Evolutionary conservation across 129 eudicot species (phyloP).

Genomic region (Sambucus nigra): DNA sequence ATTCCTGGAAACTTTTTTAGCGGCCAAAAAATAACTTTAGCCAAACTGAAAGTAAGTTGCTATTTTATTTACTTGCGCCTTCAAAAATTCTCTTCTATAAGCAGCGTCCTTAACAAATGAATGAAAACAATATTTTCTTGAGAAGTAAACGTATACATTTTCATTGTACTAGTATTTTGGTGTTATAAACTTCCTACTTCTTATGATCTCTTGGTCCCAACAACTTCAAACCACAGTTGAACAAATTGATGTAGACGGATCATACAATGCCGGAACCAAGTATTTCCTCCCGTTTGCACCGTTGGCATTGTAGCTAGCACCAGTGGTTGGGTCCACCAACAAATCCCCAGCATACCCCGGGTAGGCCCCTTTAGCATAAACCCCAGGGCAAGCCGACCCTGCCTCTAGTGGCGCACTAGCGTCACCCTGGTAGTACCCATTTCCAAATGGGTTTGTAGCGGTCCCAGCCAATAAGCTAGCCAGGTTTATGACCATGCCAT

Average conservation of each 20-base stretch:
- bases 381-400: conserved; percentile 60
- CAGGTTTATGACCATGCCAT: conserved; percentile 49
- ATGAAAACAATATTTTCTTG: too few species aligned
- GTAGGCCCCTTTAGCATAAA: conserved; percentile 61
- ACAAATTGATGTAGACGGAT: conserved; percentile 46
- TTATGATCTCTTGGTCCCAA: too few species aligned
- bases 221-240: conserved; percentile 41
- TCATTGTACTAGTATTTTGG: too few species aligned
- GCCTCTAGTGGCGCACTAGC: conserved; percentile 50
- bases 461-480: conserved; percentile 44
- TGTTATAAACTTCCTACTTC: too few species aligned
- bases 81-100: too few species aligned
- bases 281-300: conserved; percentile 64
- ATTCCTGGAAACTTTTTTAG: too few species aligned
- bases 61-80: too few species aligned
- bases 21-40: too few species aligned
- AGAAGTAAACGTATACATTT: too few species aligned
- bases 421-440: conserved; percentile 54
- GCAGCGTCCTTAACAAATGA: too few species aligned
- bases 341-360: conserved; percentile 68
- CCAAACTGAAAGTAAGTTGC: too few species aligned
- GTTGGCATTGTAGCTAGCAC: conserved; percentile 75
- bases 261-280: conserved; percentile 59
- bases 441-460: conserved; percentile 53
- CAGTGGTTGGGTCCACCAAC: conserved; percentile 47